Percentiles rank a stretch among this genome's conserved stretches.
These are phyloP conservation scores for Berberis vulgaris DNA, from an alignment of 164 flowering plant genomes.

Conservation along the genomic window DNA sequence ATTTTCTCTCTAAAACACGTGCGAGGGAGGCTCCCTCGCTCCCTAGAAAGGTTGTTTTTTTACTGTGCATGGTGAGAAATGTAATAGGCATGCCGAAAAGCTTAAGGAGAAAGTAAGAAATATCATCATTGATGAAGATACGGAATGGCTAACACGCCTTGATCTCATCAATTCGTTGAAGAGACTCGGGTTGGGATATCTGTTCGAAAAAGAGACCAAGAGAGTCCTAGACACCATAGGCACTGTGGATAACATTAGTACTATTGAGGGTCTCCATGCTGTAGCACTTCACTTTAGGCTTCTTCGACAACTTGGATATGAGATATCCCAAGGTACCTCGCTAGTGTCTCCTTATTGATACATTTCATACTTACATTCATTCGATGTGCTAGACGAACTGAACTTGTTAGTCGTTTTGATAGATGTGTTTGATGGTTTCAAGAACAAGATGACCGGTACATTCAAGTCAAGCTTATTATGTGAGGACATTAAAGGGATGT, in stretches of 20 bases:
- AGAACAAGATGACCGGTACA: background rate
- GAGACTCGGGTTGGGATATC: background rate
- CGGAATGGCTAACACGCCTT: background rate
- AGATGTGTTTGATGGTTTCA: slow-evolving; percentile 1
- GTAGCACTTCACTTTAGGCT: slow-evolving; percentile 1
- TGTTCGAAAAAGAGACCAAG: background rate
- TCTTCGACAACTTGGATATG: background rate
- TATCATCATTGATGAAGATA: background rate
- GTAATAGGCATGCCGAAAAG: background rate
- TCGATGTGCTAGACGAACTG: background rate
- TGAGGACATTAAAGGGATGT: slow-evolving; percentile 9
- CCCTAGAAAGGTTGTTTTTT: background rate
- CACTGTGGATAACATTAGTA: background rate
- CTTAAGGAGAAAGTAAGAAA: background rate
- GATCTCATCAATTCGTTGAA: background rate
- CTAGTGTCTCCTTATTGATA: background rate
- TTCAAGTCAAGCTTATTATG: background rate
- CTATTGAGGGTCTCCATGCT: background rate
- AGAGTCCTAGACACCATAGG: background rate
- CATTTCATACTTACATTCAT: background rate
- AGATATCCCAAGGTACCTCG: slow-evolving; percentile 3
- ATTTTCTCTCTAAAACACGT: too few species aligned
- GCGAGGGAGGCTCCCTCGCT: background rate
- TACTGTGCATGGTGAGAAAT: background rate
- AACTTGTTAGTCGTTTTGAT: background rate